Conservation (phyloP, 140 eudicot species). For the Cichorium intybus region DNA sequence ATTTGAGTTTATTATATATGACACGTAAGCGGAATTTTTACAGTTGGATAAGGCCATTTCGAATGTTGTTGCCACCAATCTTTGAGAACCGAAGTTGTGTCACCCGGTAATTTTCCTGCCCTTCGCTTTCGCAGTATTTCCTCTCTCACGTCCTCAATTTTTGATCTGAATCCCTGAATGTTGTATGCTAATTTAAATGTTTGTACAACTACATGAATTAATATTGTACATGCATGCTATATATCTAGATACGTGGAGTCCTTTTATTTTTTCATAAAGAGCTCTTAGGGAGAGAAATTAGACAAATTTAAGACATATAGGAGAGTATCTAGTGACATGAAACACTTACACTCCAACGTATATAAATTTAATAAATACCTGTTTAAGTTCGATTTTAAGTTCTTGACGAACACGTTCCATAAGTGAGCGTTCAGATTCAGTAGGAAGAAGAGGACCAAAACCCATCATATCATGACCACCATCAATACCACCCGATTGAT, state of each 20-base stretch:
- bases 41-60: constrained; percentile 99
- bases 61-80: constrained; percentile 97
- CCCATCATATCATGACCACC: constrained; percentile 82
- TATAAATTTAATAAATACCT: constrained; percentile 49
- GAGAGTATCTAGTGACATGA: background rate
- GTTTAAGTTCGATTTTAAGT: constrained; percentile 86
- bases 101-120: constrained; percentile 98
- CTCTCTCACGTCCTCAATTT: constrained; percentile 95
- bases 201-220: background rate
- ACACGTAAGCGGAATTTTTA: constrained; percentile 17
- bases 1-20: background rate
- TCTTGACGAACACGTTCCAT: constrained; percentile 99
- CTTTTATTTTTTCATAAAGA: no score
- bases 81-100: constrained; percentile 94
- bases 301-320: no score
- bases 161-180: constrained; percentile 77
- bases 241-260: background rate
- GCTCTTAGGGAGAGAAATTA: no score
- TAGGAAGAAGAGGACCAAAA: constrained; percentile 87
- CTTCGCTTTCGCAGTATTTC: constrained; percentile 88
- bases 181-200: background rate
- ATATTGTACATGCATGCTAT: background rate
- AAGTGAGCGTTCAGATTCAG: constrained; percentile 91
- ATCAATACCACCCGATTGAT: constrained; percentile 43
- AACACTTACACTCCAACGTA: no score